Evolutionary conservation across 208 protist genomes (phyloP).

Genomic region (Leishmania amazonensis): DNA sequence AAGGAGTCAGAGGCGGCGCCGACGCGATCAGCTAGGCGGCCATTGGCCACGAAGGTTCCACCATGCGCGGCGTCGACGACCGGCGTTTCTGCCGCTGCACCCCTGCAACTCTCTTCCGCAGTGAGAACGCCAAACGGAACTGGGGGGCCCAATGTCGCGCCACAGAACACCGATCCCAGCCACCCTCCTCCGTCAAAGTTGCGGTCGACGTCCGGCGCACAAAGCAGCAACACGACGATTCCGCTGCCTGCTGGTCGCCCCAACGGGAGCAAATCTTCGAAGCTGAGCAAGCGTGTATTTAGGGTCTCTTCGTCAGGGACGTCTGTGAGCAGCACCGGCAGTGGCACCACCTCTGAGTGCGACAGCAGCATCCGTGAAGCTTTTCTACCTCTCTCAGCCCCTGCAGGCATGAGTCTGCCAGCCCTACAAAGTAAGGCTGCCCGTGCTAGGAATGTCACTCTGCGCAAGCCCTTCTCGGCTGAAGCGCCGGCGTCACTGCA

Average conservation of each 20-base stretch:
- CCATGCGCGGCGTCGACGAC: neutral
- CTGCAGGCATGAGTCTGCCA: conserved; percentile 3
- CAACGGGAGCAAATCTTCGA: neutral
- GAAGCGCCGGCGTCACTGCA: conserved; percentile 1
- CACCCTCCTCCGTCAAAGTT: neutral
- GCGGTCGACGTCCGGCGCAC: neutral
- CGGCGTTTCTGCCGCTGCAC: neutral
- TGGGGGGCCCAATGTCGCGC: neutral
- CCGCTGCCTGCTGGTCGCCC: neutral
- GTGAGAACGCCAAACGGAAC: neutral
- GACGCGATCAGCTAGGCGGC: neutral
- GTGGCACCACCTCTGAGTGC: neutral
- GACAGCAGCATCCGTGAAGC: neutral
- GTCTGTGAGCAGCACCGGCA: conserved; percentile 9
- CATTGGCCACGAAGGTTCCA: neutral
- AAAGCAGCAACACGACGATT: too few species aligned
- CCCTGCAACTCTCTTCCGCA: neutral
- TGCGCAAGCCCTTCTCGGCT: neutral
- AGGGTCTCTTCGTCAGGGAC: neutral
- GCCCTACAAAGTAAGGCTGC: neutral
- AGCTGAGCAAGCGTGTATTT: neutral
- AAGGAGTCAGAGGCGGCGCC: neutral
- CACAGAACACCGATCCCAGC: neutral
- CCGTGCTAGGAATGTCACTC: neutral
- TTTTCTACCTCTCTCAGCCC: conserved; percentile 6